Base-by-base conservation (phyloP, 805 yeast species). In the Starmerella bombi region DNA sequence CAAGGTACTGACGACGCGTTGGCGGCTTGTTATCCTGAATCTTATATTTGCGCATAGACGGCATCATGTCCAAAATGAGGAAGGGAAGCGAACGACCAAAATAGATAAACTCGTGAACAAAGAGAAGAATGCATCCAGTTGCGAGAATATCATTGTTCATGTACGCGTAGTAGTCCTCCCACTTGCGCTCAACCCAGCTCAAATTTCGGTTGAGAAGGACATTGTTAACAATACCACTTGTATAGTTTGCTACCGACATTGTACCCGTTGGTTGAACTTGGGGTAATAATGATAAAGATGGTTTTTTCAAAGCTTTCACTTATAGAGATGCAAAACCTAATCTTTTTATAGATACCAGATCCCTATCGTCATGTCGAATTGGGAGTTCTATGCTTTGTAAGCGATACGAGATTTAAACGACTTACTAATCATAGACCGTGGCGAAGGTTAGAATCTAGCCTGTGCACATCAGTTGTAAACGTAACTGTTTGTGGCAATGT, bases 1-100 rank as follows among this genome's bases (percentile, higher is more conserved):
- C 85, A 86, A 93, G 75, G 61, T 88, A 96, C 64, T 88, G 95
- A 58, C 71, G 70, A 45, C 72, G 70, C 35, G 81, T 67, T 31
- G 95, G 94, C 40, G 78, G 62, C 59, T 83, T 83, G 31, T 80
- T 72, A 36, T 83, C 85, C 67, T 88, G 98, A 52, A 91, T 79
- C 65, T 88, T 88, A 69, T 74, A 88, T 61, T 71, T 75, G 55
- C 76, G 72, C 71, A 88, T 91, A 59, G 71, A 82, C 30, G 94
- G 93, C 44, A 85, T 74, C 54, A 72, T 69, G 60, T 86, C 97
- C 50, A 88, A 72, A 49, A 88, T 71, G 59, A 74, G 72, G 96
- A 96, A 88, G 17, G 97, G 97, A 49, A 88, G 56, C 56, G 86
- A 80, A 59, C 97, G 75, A 39, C 88, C 91, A 59, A 91, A 88